Base-by-base conservation (phyloP, 495 filamentous ascomycete genomes). In the Tuber aestivum region DNA sequence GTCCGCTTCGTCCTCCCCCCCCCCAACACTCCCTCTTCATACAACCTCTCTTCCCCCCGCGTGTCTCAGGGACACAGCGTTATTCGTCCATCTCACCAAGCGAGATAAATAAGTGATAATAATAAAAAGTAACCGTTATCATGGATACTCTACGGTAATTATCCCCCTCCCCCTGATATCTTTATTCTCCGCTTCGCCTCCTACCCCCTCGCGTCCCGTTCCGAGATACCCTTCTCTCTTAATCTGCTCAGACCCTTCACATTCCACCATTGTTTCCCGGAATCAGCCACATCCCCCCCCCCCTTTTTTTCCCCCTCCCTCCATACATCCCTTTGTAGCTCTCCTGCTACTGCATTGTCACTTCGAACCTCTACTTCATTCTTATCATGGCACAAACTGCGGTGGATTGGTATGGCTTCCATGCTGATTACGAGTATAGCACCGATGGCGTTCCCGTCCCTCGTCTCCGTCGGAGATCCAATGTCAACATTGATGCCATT, bases 401-500 rank as follows among this genome's bases (percentile, higher is more conserved):
- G 23, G 14, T 81, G 76, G 80, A 82, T 69, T 82, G 80, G 80
- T 78, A 48, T 82, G 74, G 56, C 41, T 82, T 82, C 69, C 69
- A 74, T 40, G 72, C 70, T 56, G 80, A 79, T 76, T 76, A 76
- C 80, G 76, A 75, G 37, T 76, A 77, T 12, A 80, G 78, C 76
- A 71, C 72, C 68, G 75, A 79, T 73, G 74, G 76, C 71, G 45
- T 70, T 41, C 76, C 61, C 65, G 70, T 72, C 32, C 75, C 78
- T 70, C 69, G 27, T 75, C 90, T 91, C 78, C 90, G 94, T 75
- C 92, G 95, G 76, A 91, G 92, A 84, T 97, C 94, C 70, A 97
- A 93, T 75, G 97, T 94, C 48, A 97, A 96, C 84, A 91, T 97
- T 81, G 96, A 99, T 89, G 95, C 93, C 27, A 97, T 99, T 79